A percentile compares a stretch with the other conserved stretches of the same genome.
Evolutionary conservation across 805 yeast species (phyloP).

Genomic region (Alloascoidea hylecoeti): DNA sequence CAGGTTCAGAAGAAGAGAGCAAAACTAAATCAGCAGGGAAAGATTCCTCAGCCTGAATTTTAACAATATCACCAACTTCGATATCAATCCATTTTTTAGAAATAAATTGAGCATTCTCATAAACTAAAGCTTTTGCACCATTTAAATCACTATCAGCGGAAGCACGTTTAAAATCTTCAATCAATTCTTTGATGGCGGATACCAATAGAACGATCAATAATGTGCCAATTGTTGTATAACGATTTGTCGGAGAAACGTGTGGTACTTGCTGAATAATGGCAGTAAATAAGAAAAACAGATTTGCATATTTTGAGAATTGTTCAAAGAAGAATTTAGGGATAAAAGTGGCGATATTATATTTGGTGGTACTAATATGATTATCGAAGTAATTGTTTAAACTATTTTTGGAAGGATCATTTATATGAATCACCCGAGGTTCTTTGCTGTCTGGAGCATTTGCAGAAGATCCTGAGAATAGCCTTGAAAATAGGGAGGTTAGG

Average conservation of each 20-base stretch:
- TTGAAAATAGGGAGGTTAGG: too few species aligned
- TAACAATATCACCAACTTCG: slow-evolving; percentile 81
- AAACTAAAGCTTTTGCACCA: slow-evolving; percentile 56
- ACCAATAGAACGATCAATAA: slow-evolving; percentile 72
- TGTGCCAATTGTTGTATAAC: slow-evolving; percentile 93
- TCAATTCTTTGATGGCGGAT: slow-evolving; percentile 82
- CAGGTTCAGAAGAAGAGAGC: slow-evolving; percentile 91
- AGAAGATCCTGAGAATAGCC: too few species aligned
- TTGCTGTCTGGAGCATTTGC: slow-evolving; percentile 14
- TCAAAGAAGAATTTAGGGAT: slow-evolving; percentile 90
- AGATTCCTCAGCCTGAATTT: slow-evolving; percentile 74
- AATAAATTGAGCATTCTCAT: slow-evolving; percentile 51
- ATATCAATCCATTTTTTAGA: slow-evolving; percentile 74
- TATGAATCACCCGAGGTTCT: slow-evolving; percentile 50
- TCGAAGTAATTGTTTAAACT: slow-evolving; percentile 43
- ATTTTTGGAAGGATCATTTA: slow-evolving; percentile 52
- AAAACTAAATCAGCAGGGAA: slow-evolving; percentile 88
- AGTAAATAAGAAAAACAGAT: slow-evolving; percentile 84
- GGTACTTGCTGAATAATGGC: slow-evolving; percentile 96
- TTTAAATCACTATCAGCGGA: slow-evolving; percentile 83
- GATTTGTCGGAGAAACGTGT: slow-evolving; percentile 86
- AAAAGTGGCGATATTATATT: slow-evolving; percentile 87
- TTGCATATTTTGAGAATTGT: slow-evolving; percentile 95
- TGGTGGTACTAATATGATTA: slow-evolving; percentile 89
- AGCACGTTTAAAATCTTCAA: slow-evolving; percentile 84